A percentile compares a stretch with the other conserved stretches of the same genome.
Evolutionary conservation across 2,329 filamentous ascomycete species (phyloP).

Genomic region (Pseudocercospora vitis): DNA sequence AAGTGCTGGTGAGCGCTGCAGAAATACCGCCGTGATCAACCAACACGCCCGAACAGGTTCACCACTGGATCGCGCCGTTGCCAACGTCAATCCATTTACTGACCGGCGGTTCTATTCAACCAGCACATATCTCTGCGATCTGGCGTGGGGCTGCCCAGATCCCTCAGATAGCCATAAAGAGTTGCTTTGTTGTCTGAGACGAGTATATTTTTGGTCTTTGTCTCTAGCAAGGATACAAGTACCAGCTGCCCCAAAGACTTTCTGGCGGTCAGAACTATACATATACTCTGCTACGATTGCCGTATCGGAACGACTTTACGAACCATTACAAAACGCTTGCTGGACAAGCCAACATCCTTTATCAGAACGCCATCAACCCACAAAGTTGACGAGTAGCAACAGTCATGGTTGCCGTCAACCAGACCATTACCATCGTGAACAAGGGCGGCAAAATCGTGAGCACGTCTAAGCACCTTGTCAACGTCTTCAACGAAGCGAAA

Average conservation of each 20-base stretch:
- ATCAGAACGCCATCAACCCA: not conserved
- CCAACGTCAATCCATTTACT: no score
- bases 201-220: constrained; percentile 7
- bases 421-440: constrained; percentile 88
- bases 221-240: not conserved
- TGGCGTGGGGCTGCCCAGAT: not conserved
- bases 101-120: not conserved
- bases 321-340: not conserved
- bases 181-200: constrained; percentile 6
- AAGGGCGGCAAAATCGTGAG: constrained; percentile 88
- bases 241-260: not conserved
- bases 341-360: not conserved
- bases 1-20: not conserved
- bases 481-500: constrained; percentile 89
- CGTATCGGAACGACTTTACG: not conserved
- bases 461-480: constrained; percentile 84
- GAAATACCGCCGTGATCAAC: not conserved
- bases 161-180: constrained; percentile 6
- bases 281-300: not conserved
- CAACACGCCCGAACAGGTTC: not conserved
- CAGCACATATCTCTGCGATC: not conserved
- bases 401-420: constrained; percentile 45
- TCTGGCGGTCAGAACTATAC: not conserved
- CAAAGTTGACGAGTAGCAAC: not conserved
- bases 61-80: not conserved